Conservation (phyloP, 2,329 filamentous ascomycete species). For the Chrysosporium queenslandicum region DNA sequence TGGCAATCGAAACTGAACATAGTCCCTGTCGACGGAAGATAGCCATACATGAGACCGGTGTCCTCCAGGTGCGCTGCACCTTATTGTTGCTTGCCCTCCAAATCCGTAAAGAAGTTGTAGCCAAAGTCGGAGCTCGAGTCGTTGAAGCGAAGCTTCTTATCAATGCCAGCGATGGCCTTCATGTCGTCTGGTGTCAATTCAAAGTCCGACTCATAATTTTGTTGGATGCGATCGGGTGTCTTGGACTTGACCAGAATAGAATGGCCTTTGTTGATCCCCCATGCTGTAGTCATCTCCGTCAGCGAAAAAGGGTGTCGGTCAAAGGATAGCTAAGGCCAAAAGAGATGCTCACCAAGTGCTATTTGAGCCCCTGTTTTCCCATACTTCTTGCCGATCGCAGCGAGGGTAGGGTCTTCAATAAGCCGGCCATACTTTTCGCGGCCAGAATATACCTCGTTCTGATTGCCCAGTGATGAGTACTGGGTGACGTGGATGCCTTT, state of each 20-base stretch:
- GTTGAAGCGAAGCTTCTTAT: conserved; percentile 55
- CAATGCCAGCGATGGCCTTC: conserved; percentile 44
- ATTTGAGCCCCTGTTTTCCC: conserved; percentile 44
- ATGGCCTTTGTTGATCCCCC: conserved; percentile 44
- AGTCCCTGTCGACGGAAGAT: no score
- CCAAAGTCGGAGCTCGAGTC: conserved; percentile 49
- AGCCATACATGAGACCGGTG: no score
- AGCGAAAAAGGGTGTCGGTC: conserved; percentile 1
- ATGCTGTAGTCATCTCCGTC: conserved; percentile 33
- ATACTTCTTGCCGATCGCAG: conserved; percentile 45
- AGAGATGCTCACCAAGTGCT: conserved; percentile 34
- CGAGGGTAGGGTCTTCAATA: conserved; percentile 43
- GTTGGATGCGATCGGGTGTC: conserved; percentile 34
- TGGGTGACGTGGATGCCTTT: conserved; percentile 47
- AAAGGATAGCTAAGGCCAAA: not conserved
- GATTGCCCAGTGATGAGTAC: conserved; percentile 48
- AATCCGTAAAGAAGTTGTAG: conserved; percentile 48
- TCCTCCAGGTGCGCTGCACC: no score
- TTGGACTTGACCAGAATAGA: conserved; percentile 47
- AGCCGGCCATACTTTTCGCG: conserved; percentile 39
- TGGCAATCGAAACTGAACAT: no score
- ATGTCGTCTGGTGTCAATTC: conserved; percentile 49
- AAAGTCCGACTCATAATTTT: conserved; percentile 46
- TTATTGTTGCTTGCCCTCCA: conserved; percentile 45
- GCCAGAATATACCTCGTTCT: conserved; percentile 41